These are phyloP conservation scores for Begonia masoniana DNA, from an alignment of 306 rosid genomes.

Conservation along the genomic window DNA sequence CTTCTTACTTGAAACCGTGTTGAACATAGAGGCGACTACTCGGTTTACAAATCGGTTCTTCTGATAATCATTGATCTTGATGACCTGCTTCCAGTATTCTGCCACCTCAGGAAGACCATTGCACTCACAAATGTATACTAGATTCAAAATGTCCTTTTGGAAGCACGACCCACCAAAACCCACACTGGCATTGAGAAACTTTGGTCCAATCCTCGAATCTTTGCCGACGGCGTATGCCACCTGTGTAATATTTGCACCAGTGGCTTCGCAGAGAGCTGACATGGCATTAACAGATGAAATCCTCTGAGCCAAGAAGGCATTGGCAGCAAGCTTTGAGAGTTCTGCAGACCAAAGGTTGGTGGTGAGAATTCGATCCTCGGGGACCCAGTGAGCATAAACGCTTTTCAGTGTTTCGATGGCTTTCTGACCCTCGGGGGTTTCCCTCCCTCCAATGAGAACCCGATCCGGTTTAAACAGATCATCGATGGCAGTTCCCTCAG, in stretches of 20 bases:
- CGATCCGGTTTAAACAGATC: conserved; percentile 78
- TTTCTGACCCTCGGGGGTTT: conserved; percentile 63
- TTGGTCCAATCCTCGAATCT: conserved; percentile 89
- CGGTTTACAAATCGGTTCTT: conserved; percentile 88
- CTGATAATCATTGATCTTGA: conserved; percentile 90
- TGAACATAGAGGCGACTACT: conserved; percentile 81
- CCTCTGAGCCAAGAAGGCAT: conserved; percentile 93
- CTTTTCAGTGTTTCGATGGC: conserved; percentile 62
- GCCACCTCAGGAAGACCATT: conserved; percentile 97
- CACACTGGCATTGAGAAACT: conserved; percentile 81
- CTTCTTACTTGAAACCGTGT: conserved; percentile 77
- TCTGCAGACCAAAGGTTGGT: conserved; percentile 96
- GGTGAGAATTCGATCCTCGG: conserved; percentile 62
- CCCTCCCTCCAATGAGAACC: conserved; percentile 89
- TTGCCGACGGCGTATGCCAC: conserved; percentile 78
- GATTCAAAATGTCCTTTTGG: conserved; percentile 87
- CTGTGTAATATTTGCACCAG: conserved; percentile 70
- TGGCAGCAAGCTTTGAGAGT: conserved; percentile 90
- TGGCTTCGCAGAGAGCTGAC: conserved; percentile 96
- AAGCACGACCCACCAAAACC: conserved; percentile 98
- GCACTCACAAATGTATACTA: conserved; percentile 88
- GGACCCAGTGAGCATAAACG: conserved; percentile 85
- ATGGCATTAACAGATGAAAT: conserved; percentile 90
- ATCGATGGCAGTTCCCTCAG: conserved; percentile 86
- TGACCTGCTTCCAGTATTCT: conserved; percentile 96